Percentiles rank a stretch among this genome's conserved stretches.
phyloP scores from a whole-genome alignment of 805 yeast species.

The Pichia sporocuriosa region DNA sequence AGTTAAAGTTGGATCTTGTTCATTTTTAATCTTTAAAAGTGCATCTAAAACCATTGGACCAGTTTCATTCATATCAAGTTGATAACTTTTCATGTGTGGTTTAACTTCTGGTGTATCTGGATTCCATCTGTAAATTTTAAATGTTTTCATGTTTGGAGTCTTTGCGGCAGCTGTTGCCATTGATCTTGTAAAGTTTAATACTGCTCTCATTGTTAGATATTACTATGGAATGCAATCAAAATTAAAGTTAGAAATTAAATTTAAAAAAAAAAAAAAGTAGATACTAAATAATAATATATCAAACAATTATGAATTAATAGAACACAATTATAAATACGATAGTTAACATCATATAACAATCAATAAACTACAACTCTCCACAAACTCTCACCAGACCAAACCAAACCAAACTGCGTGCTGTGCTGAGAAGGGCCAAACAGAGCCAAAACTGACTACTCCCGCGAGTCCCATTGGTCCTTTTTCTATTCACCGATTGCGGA shows the following conservation, averaged over 20 bases:
- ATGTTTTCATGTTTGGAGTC: slow-evolving; percentile 63
- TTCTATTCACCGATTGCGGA: too few species aligned
- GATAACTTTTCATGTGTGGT: slow-evolving; percentile 78
- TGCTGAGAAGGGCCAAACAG: too few species aligned
- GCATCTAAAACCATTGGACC: slow-evolving; percentile 99
- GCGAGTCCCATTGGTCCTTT: not conserved
- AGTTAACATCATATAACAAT: too few species aligned
- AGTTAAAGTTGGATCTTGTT: slow-evolving; percentile 91
- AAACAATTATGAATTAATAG: too few species aligned
- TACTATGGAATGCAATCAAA: too few species aligned
- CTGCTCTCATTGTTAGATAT: slow-evolving; percentile 6
- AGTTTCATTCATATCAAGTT: slow-evolving; percentile 81
- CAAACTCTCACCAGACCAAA: not conserved
- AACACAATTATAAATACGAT: too few species aligned
- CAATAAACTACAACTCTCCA: too few species aligned
- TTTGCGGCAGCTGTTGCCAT: slow-evolving; percentile 53
- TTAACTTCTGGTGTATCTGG: slow-evolving; percentile 93
- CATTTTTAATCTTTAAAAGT: slow-evolving; percentile 87
- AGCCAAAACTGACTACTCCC: slow-evolving; percentile 4
- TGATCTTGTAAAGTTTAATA: slow-evolving; percentile 15
- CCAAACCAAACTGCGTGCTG: too few species aligned
- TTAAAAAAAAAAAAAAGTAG: too few species aligned
- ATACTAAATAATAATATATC: too few species aligned
- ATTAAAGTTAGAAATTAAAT: too few species aligned
- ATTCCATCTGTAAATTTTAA: slow-evolving; percentile 95